Evolutionary conservation across 2,329 filamentous ascomycete genomes (phyloP).

Genomic region (Talaromyces sp.): DNA sequence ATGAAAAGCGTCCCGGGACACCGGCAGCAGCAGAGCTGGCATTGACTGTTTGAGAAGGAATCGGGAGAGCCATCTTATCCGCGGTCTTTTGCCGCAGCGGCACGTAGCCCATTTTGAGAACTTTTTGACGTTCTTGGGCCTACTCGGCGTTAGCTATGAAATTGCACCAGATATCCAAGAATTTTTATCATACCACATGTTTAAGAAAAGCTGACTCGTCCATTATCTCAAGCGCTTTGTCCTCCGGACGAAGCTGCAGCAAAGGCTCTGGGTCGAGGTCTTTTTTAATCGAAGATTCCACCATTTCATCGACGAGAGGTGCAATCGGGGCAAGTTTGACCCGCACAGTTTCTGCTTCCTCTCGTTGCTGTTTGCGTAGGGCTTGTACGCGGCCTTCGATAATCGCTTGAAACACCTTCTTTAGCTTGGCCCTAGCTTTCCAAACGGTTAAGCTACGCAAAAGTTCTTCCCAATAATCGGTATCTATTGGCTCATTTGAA

Average conservation of each 20-base stretch:
- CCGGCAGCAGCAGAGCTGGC: slow-evolving; percentile 43
- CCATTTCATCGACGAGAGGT: slow-evolving; percentile 33
- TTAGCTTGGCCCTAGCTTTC: slow-evolving; percentile 84
- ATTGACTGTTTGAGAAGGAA: slow-evolving; percentile 30
- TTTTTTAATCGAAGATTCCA: slow-evolving; percentile 17
- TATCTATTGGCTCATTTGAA: slow-evolving; percentile 87
- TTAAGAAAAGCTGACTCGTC: slow-evolving; percentile 55
- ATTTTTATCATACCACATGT: slow-evolving; percentile 43
- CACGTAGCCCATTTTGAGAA: slow-evolving; percentile 62
- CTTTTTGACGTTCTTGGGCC: slow-evolving; percentile 53
- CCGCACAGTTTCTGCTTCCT: slow-evolving; percentile 56
- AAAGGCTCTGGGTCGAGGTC: slow-evolving; percentile 60
- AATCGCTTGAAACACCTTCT: slow-evolving; percentile 70
- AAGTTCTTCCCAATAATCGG: slow-evolving; percentile 95
- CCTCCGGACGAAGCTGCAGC: slow-evolving; percentile 57
- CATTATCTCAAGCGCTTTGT: slow-evolving; percentile 54
- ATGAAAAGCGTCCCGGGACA: slow-evolving; percentile 63
- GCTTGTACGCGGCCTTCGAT: slow-evolving; percentile 62
- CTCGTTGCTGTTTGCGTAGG: slow-evolving; percentile 61
- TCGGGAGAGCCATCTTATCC: slow-evolving; percentile 27
- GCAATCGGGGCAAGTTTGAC: slow-evolving; percentile 49
- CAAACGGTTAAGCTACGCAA: slow-evolving; percentile 77
- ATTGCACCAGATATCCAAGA: slow-evolving; percentile 3
- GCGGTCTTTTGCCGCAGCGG: slow-evolving; percentile 47
- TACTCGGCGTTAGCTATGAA: slow-evolving; percentile 16